These are phyloP conservation scores for Nymphaea thermarum DNA, from an alignment of 164 flowering plant species.

Conservation along the genomic window DNA sequence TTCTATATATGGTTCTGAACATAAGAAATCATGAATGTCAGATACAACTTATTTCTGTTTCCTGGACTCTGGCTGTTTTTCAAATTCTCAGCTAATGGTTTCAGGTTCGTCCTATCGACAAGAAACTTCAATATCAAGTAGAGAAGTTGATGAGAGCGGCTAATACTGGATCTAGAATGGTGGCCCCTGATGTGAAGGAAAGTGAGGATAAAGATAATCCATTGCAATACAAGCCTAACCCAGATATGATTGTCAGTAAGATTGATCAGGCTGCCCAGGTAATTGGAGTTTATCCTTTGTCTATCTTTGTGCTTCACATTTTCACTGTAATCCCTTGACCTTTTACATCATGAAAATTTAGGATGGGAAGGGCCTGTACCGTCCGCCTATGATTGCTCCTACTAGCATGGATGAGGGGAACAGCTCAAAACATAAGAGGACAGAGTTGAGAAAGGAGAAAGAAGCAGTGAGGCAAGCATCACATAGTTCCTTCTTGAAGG, in stretches of 20 bases:
- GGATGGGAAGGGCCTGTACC: constrained; percentile 49
- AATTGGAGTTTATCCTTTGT: not conserved
- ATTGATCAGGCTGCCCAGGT: constrained; percentile 31
- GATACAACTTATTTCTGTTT: too few relatives aligned
- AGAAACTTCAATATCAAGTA: constrained; percentile 74
- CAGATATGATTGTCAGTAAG: constrained; percentile 62
- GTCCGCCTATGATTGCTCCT: constrained; percentile 79
- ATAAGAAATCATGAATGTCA: too few relatives aligned
- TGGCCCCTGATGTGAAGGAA: constrained; percentile 21
- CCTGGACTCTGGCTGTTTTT: too few relatives aligned
- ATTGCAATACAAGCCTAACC: constrained; percentile 61
- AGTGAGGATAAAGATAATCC: constrained; percentile 39
- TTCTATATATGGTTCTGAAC: too few relatives aligned
- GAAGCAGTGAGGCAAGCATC: constrained; percentile 31
- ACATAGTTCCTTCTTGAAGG: constrained; percentile 43
- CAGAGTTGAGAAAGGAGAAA: constrained; percentile 52
- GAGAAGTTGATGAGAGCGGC: constrained; percentile 53
- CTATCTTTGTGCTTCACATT: not conserved
- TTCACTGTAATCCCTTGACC: not conserved
- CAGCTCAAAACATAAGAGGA: constrained; percentile 49
- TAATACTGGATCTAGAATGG: constrained; percentile 12
- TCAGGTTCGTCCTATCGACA: constrained; percentile 90
- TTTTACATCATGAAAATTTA: constrained; percentile 11
- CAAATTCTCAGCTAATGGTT: too few relatives aligned
- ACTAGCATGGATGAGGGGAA: constrained; percentile 63